Percentiles rank a stretch among this genome's conserved stretches.
These are phyloP conservation scores for Cordia subcordata DNA, from an alignment of 257 asterid genomes.

Conservation along the genomic window DNA sequence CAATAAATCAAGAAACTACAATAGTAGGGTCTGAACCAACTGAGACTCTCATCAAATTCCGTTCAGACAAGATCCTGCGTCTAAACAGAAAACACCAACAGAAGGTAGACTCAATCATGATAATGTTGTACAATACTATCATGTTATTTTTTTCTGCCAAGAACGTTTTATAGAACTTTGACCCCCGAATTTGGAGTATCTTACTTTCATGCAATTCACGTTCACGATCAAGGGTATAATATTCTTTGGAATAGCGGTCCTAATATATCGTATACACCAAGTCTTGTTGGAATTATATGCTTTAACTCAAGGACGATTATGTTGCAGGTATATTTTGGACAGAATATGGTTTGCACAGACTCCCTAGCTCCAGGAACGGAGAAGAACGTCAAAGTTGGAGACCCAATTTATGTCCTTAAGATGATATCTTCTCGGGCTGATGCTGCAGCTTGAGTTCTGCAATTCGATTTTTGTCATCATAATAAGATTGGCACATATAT, in stretches of 20 bases:
- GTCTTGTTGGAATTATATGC: no score
- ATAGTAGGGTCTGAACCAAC: conserved; percentile 25
- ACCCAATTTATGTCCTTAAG: conserved; percentile 30
- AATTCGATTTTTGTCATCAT: no score
- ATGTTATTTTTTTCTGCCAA: no score
- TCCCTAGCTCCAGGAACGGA: conserved; percentile 19
- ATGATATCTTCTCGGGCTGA: conserved; percentile 30
- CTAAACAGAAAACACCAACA: conserved; percentile 39
- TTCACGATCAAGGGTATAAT: no score
- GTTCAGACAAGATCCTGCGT: conserved; percentile 43
- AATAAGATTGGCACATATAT: no score
- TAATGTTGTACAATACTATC: no score
- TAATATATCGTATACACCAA: no score
- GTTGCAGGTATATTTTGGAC: conserved; percentile 52
- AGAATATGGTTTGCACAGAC: conserved; percentile 41
- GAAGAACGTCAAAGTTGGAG: conserved; percentile 33
- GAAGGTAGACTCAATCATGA: not conserved
- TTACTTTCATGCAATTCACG: no score
- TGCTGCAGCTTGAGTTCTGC: conserved; percentile 18
- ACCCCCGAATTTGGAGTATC: no score
- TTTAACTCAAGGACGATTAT: no score
- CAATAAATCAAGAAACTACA: conserved; percentile 42
- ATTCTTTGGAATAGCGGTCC: no score
- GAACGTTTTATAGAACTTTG: not conserved
- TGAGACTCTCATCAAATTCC: conserved; percentile 35